Base-by-base conservation (phyloP, 192 early-diverging fungal genomes). In the Coemansia sp. region DNA sequence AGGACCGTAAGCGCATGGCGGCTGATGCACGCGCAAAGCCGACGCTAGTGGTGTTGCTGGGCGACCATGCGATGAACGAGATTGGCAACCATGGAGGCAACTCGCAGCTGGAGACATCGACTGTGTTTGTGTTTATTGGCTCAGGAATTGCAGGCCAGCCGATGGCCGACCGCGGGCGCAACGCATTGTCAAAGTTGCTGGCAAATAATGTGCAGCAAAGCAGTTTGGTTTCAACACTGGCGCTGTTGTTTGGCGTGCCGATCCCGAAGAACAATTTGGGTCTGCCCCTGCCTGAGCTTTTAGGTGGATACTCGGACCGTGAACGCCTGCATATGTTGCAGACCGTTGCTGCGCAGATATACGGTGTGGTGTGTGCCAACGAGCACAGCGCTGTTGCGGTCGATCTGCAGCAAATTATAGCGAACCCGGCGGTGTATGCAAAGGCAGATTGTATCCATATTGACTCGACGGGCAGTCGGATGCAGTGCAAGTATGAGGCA, bases 11-110 rank as follows among this genome's bases (percentile, higher is more conserved):
- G 27, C 73, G 87, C 7, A 65, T 73, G 29, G n/a, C 49, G 15
- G 15, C 43, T 3, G 65, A 83, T 53, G 15, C 41, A 11, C 57
- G 45, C 25, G 77, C 86, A 15, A 76, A 84, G 59, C 82, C 87
- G 1, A 90, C 89, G 1, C 72, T 93, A 43, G 77, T 93, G 62
- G 83, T 93, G n/a, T 62, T 93, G 4, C 83, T 90, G 62, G 91
- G 91, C 45, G 91, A 93, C 69, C 91, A 93, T 60, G 92, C 89
- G 4, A 93, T 93, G 92, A 91, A 90, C 66, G 87, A 90, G 65
- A 83, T 86, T 47, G 75, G 83, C 23, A 72, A 78, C 65, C 84
- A 85, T 38, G 84, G 84, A 60, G 84, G 84, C 25, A 79, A 73
- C 52, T 76, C 74, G 35, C 62, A 62, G 39, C 64, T 75, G n/a